Evolutionary conservation across 768 basidiomycete genomes (phyloP), one percentile per base, ranked within the genome.

Genomic region (Russula vinacea): DNA sequence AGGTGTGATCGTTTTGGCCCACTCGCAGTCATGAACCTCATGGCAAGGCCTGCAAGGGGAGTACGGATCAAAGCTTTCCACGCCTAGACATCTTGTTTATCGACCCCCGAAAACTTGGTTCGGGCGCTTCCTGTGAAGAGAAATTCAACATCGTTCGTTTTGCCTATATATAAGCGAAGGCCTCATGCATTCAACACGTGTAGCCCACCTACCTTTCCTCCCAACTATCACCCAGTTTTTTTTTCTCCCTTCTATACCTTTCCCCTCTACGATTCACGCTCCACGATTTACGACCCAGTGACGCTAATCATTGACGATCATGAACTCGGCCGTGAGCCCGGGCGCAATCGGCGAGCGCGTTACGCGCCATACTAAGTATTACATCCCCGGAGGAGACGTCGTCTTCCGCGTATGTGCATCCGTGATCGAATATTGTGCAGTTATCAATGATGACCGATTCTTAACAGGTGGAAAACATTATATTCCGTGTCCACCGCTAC

Each of bases 331-430:
- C 11, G 55, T 65, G 22, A 58, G 59, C 49, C 58, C 58, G 26
- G 56, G 53, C 17, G 62, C 66, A 26, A 4, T 42, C 9, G 53
- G 37, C 16, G 72, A 74, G 60, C 71, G 73, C 1, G 65, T 76
- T 42, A 67, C 62, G 39, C 63, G 66, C 24, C 72, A 76, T 45
- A 65, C 71, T 0, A 71, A 78, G 0, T 88, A 83, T 63, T 87
- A 84, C 58, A 70, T 88, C 13, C 71, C 75, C 0, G 80, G 80
- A 0, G 87, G 81, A 0, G 85, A 86, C 67, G 67, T 86, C 26
- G 68, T 74, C 58, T 72, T 74, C 66, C 71, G 73, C 9, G 73
- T 74, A 60, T 64, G 73, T 69, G 66, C 57, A 32, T 33, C 5
- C 9, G 3, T 33, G 60, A 53, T 61, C 50, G 55, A 17, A 5